Conservation (phyloP, 1,284 basidiomycete species). For the Malassezia psittaci region DNA sequence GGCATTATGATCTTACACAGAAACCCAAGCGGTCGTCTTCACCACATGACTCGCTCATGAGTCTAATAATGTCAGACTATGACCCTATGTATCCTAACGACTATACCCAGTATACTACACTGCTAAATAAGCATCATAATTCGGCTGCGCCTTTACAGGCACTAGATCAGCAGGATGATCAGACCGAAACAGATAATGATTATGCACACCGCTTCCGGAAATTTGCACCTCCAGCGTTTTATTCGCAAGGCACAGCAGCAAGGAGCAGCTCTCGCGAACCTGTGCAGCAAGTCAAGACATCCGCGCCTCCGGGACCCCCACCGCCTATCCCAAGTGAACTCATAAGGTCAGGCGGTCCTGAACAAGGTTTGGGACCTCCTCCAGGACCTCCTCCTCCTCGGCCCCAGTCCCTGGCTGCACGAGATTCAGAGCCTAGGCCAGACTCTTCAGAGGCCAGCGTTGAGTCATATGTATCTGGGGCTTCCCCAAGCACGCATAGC, state of each 20-base stretch:
- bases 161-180: conserved; percentile 10
- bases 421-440: neutral
- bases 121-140: conserved; percentile 24
- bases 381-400: neutral
- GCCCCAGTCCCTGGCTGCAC: neutral
- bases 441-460: too few species aligned
- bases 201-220: neutral
- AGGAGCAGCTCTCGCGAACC: too few species aligned
- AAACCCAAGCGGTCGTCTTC: neutral
- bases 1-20: neutral
- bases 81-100: conserved; percentile 39
- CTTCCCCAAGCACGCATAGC: neutral
- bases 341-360: too few species aligned
- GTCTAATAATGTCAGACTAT: conserved; percentile 21
- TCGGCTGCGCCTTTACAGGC: conserved; percentile 13
- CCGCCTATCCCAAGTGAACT: neutral
- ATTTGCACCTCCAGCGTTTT: conserved; percentile 18
- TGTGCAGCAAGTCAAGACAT: neutral
- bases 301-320: neutral
- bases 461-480: too few species aligned
- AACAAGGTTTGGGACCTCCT: too few species aligned
- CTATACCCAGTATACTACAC: conserved; percentile 28
- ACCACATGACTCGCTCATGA: neutral
- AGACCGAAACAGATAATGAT: neutral
- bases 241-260: neutral